phyloP scores from a whole-genome alignment of 352 stramenopile genomes.

The Pythium aristosporum region DNA sequence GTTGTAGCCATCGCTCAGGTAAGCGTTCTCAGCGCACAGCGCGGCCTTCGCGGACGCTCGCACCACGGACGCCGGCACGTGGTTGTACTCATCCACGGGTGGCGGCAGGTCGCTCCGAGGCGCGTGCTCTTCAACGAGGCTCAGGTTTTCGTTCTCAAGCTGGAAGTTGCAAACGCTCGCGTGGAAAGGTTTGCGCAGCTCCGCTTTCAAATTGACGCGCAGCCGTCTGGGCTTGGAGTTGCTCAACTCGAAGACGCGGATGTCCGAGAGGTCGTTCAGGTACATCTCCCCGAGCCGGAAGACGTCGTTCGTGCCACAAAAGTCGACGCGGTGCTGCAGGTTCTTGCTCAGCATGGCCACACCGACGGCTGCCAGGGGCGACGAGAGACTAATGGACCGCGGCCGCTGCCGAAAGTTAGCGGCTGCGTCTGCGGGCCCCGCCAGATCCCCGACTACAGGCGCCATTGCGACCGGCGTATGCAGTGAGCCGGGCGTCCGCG shows the following conservation, averaged over 20 bases:
- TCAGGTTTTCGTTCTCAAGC: slow-evolving; percentile 87
- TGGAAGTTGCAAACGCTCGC: slow-evolving; percentile 77
- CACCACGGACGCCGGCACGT: slow-evolving; percentile 69
- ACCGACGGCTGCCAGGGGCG: slow-evolving; percentile 34
- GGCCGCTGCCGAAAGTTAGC: slow-evolving; percentile 4
- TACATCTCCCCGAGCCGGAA: slow-evolving; percentile 83
- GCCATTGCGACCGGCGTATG: background rate
- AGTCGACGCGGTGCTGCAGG: slow-evolving; percentile 47
- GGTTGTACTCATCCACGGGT: slow-evolving; percentile 68
- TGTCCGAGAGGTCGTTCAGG: slow-evolving; percentile 83
- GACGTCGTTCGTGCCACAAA: slow-evolving; percentile 47
- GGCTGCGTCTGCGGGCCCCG: background rate
- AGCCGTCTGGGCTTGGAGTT: slow-evolving; percentile 58
- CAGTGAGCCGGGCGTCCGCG: background rate
- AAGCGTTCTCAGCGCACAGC: slow-evolving; percentile 75
- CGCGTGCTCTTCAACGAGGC: slow-evolving; percentile 39
- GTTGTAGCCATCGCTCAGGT: slow-evolving; percentile 86
- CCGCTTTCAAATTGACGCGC: slow-evolving; percentile 61
- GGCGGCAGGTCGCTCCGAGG: slow-evolving; percentile 7
- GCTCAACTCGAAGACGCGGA: slow-evolving; percentile 78
- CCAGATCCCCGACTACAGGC: background rate
- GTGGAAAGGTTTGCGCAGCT: slow-evolving; percentile 85
- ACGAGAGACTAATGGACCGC: slow-evolving; percentile 28
- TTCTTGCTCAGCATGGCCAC: slow-evolving; percentile 71
- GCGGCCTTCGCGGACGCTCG: slow-evolving; percentile 65